Evolutionary conservation across 1,139 yeast genomes (phyloP), one percentile per base, ranked within the genome.

Genomic region (Blastobotrys arbuscula): DNA sequence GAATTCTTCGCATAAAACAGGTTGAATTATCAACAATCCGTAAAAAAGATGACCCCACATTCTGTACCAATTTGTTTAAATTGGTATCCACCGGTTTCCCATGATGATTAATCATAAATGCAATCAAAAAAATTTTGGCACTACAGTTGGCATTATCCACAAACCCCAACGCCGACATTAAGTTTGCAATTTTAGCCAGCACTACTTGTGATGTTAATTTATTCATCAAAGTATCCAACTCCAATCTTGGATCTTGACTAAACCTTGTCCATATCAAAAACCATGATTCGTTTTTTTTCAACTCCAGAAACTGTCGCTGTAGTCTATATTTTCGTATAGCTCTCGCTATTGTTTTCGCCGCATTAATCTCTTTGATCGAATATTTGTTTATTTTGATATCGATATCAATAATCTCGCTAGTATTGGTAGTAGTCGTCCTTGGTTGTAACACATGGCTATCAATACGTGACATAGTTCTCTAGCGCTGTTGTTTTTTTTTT

Each of bases 51-150:
- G 46, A 33, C 3, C 62, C 62, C 20, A 59, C 49, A 21, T 47
- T 47, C 24, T 50, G 50, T 13, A 56, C 55, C 36, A 45, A 54
- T 24, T 45, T 44, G 19, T 42, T 20, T 42, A 56, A 45, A 21
- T 49, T 33, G 19, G 43, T 42, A 35, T 53, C 53, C 19, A 50
- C 41, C 28, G 34, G 43, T 37, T 45, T 42, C 20, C 52, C 43
- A 39, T 55, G 55, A 40, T 55, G 59, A 43, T 51, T 49, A 35
- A 59, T 44, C 59, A 59, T 55, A 37, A 54, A 56, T 18, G 59
- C 63, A 53, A 59, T 55, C 18, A 59, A 51, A 9, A 59, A 37
- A 49, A 58, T 45, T 44, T 59, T 59, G 33, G 61, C 54, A 41
- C 58, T 59, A 48, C 62, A 59, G 33, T 44, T 42, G 28, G 58